phyloP scores from a whole-genome alignment of 805 yeast species.

The Suhomyces canberraensis region DNA sequence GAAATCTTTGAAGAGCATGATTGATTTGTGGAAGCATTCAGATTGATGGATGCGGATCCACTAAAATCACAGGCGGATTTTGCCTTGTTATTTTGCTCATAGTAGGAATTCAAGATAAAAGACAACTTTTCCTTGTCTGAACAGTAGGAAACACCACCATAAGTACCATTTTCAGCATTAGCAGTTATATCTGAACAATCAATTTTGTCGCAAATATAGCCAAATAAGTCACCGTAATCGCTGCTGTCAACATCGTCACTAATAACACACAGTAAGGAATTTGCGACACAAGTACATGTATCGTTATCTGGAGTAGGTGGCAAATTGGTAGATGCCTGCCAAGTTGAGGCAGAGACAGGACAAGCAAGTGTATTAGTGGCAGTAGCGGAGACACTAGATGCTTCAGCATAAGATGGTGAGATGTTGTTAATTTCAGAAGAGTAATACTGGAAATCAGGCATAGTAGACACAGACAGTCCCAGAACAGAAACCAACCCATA shows the following conservation, averaged over 20 bases:
- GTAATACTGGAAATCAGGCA: slow-evolving; percentile 28
- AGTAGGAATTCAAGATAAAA: slow-evolving; percentile 50
- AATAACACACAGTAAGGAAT: slow-evolving; percentile 59
- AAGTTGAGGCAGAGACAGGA: slow-evolving; percentile 52
- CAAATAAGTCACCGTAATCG: slow-evolving; percentile 60
- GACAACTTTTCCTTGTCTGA: slow-evolving; percentile 61
- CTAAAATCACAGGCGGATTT: slow-evolving; percentile 62
- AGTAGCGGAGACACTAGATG: slow-evolving; percentile 34
- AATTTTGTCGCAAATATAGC: slow-evolving; percentile 53
- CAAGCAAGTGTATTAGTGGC: slow-evolving; percentile 48
- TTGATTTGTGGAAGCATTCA: slow-evolving; percentile 25
- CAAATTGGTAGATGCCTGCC: slow-evolving; percentile 65
- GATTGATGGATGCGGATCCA: slow-evolving; percentile 57
- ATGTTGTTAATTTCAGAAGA: slow-evolving; percentile 33
- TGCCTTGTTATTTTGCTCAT: slow-evolving; percentile 37
- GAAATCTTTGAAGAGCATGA: slow-evolving; percentile 29
- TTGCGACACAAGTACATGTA: slow-evolving; percentile 61
- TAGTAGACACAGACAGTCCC: slow-evolving; percentile 14
- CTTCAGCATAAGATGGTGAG: slow-evolving; percentile 34
- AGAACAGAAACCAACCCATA: slow-evolving; percentile 71
- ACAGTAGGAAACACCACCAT: slow-evolving; percentile 76
- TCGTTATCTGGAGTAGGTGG: slow-evolving; percentile 77
- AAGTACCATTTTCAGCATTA: slow-evolving; percentile 62
- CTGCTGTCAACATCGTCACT: slow-evolving; percentile 47
- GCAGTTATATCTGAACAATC: slow-evolving; percentile 61